Conservation (phyloP, 495 filamentous ascomycete species). For the Haplographium delicatum region DNA sequence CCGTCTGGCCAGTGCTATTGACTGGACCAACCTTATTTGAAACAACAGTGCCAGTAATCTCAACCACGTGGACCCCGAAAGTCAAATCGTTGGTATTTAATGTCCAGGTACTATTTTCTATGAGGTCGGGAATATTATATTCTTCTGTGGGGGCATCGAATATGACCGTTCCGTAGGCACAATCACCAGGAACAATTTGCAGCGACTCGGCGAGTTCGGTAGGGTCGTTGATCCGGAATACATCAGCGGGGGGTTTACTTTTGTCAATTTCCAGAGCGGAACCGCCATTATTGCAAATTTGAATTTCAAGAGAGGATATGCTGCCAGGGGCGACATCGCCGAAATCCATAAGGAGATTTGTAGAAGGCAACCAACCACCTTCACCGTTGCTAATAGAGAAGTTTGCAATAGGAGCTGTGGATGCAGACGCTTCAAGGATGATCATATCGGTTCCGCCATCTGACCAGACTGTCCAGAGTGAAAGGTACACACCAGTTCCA, state of each 20-base stretch:
- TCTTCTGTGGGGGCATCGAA: slow-evolving; percentile 23
- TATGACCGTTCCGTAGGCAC: slow-evolving; percentile 27
- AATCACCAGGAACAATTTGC: slow-evolving; percentile 23
- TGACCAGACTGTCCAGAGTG: slow-evolving; percentile 28
- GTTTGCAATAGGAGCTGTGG: slow-evolving; percentile 28
- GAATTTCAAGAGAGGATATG: slow-evolving; percentile 20
- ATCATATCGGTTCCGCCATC: slow-evolving; percentile 27
- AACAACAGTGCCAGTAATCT: slow-evolving; percentile 23
- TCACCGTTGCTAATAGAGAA: slow-evolving; percentile 27
- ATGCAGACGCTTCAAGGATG: slow-evolving; percentile 24
- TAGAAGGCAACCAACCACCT: slow-evolving; percentile 28
- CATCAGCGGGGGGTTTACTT: slow-evolving; percentile 27
- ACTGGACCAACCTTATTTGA: slow-evolving; percentile 26
- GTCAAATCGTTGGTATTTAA: slow-evolving; percentile 30
- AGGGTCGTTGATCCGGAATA: slow-evolving; percentile 21
- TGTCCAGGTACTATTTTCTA: slow-evolving; percentile 26
- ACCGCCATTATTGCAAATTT: slow-evolving; percentile 31
- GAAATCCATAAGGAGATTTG: slow-evolving; percentile 27
- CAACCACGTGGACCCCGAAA: slow-evolving; percentile 23
- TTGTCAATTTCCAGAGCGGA: slow-evolving; percentile 28
- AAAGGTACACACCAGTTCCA: slow-evolving; percentile 25
- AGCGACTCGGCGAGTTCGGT: slow-evolving; percentile 28
- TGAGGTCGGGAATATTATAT: slow-evolving; percentile 20
- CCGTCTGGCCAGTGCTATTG: slow-evolving; percentile 24
- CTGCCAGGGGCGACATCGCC: slow-evolving; percentile 24